Percentiles rank a stretch among this genome's conserved stretches.
These are phyloP conservation scores for Akanthomyces muscarius DNA, from an alignment of 2,329 filamentous ascomycete species.

Conservation along the genomic window DNA sequence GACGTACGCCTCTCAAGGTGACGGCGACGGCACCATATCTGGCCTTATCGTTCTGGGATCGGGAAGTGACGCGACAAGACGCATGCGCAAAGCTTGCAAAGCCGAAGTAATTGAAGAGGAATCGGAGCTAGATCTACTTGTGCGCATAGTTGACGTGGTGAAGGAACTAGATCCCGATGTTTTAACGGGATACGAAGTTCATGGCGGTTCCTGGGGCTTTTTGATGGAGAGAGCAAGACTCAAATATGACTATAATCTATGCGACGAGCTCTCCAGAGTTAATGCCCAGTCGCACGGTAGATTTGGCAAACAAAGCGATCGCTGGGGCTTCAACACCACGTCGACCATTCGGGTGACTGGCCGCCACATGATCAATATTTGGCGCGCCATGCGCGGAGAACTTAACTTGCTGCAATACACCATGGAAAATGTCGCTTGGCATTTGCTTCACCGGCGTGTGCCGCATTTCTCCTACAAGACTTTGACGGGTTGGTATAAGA, in stretches of 20 bases:
- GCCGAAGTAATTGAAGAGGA: slow-evolving; percentile 69
- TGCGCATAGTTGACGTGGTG: slow-evolving; percentile 82
- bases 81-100: slow-evolving; percentile 57
- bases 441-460: slow-evolving; percentile 79
- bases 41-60: slow-evolving; percentile 72
- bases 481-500: slow-evolving; percentile 78
- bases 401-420: slow-evolving; percentile 90
- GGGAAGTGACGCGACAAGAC: slow-evolving; percentile 53
- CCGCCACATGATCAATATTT: slow-evolving; percentile 93
- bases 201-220: slow-evolving; percentile 92
- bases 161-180: slow-evolving; percentile 84
- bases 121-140: slow-evolving; percentile 80
- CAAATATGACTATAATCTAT: slow-evolving; percentile 87
- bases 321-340: slow-evolving; percentile 91
- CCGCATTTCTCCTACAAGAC: slow-evolving; percentile 80
- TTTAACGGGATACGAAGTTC: slow-evolving; percentile 90
- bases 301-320: slow-evolving; percentile 80
- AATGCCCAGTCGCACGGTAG: slow-evolving; percentile 77
- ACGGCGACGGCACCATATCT: slow-evolving; percentile 48
- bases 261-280: slow-evolving; percentile 86
- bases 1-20: slow-evolving; percentile 30
- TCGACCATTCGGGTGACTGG: slow-evolving; percentile 91
- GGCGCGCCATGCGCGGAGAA: slow-evolving; percentile 93
- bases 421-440: slow-evolving; percentile 92
- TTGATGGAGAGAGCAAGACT: slow-evolving; percentile 81